Evolutionary conservation across 257 asterid genomes (phyloP).

Genomic region (Hygrophila difformis): DNA sequence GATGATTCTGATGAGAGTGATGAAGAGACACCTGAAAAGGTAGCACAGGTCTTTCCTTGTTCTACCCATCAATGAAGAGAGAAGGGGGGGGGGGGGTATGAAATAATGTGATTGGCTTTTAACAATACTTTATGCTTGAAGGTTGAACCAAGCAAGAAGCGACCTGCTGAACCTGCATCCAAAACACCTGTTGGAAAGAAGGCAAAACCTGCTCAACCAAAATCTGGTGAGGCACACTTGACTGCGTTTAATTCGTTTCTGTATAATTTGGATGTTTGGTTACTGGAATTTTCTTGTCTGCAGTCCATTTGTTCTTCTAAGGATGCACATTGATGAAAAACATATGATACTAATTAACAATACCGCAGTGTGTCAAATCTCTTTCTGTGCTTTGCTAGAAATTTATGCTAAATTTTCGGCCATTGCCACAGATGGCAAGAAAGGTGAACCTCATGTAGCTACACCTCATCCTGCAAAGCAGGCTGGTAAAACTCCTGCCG

Average conservation of each 20-base stretch:
- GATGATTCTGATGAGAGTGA: conserved; percentile 47
- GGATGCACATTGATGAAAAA: too few relatives aligned
- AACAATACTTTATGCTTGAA: conserved; percentile 9
- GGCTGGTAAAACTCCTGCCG: conserved; percentile 45
- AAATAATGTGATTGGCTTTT: not conserved
- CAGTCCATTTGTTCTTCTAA: not conserved
- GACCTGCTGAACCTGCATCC: conserved; percentile 33
- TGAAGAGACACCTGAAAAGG: conserved; percentile 69
- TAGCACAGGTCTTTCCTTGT: conserved; percentile 8
- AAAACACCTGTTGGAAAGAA: conserved; percentile 57
- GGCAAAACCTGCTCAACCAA: conserved; percentile 61
- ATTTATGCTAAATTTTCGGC: not conserved
- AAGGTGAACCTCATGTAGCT: conserved; percentile 44
- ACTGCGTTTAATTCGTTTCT: too few relatives aligned
- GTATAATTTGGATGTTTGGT: too few relatives aligned
- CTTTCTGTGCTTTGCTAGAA: too few relatives aligned
- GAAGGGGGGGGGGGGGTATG: too few relatives aligned
- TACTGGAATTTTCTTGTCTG: conserved; percentile 3
- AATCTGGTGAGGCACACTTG: conserved; percentile 62
- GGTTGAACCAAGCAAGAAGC: conserved; percentile 54
- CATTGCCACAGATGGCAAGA: conserved; percentile 41
- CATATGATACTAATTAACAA: too few relatives aligned
- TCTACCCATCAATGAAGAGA: not conserved
- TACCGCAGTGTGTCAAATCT: too few relatives aligned
- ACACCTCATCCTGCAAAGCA: conserved; percentile 65